Base-by-base conservation (phyloP, 1,284 basidiomycete genomes). In the Cerrena zonata region DNA sequence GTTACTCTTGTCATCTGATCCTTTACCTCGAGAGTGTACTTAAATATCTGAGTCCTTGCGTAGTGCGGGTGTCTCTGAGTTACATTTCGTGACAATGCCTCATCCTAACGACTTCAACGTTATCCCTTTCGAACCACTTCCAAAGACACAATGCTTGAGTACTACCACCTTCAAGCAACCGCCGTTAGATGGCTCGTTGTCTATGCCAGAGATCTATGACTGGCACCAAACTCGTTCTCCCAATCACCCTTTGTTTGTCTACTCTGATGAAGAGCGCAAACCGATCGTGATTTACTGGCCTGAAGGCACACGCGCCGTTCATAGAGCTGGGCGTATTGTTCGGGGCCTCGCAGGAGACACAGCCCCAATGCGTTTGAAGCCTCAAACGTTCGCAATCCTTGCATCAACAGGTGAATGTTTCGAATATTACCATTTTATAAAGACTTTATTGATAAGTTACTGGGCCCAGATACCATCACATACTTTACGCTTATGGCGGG, bases 141-240 rank as follows among this genome's bases (percentile, higher is more conserved):
- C 50, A 10, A 15, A 21, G 12, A 46, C 49, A 15, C 49, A 51
- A 40, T 37, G 23, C 19, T 38, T 51, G 22, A 7, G 7, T 23
- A 5, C 19, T 5, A 5, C 15, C n/a, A 40, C 44, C 13, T 52
- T 52, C 38, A 48, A 37, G 7, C 23, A 46, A 40, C 48, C 51
- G 21, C 38, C 21, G 23, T 36, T 53, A 18, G 51, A 53, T 11
- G 48, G 47, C 18, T 10, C 65, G 2, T 49, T 70, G 22, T 64
- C 65, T 5, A 26, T 73, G 5, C 64, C 68, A 0, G 66, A 74
- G 45, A 53, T 71, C 1, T 68, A 64, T 50, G 67, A 70, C 19
- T 69, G 62, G 58, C 67, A 74, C 39, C 55, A 58, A 3, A 44
- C 58, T 26, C 52, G 70, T 39, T 69, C 59, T 37, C 61, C 68